Evolutionary conservation across 2,329 filamentous ascomycete species (phyloP), one percentile per base, ranked within the genome.

Genomic region (Exserohilum rostratum): DNA sequence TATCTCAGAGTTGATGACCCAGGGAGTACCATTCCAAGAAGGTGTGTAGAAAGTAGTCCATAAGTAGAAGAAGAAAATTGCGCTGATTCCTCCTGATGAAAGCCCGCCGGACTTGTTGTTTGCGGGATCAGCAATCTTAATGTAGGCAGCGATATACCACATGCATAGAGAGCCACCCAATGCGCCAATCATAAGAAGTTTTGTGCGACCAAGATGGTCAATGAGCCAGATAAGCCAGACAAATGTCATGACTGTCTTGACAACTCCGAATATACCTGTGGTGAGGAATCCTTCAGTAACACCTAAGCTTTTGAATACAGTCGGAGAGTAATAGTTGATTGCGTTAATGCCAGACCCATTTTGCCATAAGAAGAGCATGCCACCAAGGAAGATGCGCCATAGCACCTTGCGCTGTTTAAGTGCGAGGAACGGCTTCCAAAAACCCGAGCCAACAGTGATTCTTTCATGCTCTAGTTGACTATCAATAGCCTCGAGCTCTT

Each of bases 331-430:
- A 78, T 91, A 91, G 77, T 90, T 87, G 46, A 87, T 69, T 22
- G 88, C 88, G 64, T 91, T 91, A 78, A 92, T 91, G 3, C 89
- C 89, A 2, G 79, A 82, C 45, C 87, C 87, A 64, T 93, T 93
- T 74, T 93, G 90, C 81, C 87, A 91, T 47, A 93, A 78, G 79
- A 93, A 93, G 13, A 93, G 81, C 66, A 90, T 83, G 53, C 84
- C 83, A 35, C 90, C 90, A 6, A 93, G 80, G 71, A 90, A 84
- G 76, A 93, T 86, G 37, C 90, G 85, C 80, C 85, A 90, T 62
- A 85, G 84, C 12, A 90, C 83, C 67, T 82, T 82, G 55, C 76
- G 79, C 59, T 71, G 59, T 50, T 67, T 64, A 22, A 70, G 60
- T 34, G 64, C 68, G 30, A 48, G 59, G 47, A 67, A 72, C n/a